Evolutionary conservation across 108 stramenopile species (phyloP).

Genomic region (Skeletonema grethae): DNA sequence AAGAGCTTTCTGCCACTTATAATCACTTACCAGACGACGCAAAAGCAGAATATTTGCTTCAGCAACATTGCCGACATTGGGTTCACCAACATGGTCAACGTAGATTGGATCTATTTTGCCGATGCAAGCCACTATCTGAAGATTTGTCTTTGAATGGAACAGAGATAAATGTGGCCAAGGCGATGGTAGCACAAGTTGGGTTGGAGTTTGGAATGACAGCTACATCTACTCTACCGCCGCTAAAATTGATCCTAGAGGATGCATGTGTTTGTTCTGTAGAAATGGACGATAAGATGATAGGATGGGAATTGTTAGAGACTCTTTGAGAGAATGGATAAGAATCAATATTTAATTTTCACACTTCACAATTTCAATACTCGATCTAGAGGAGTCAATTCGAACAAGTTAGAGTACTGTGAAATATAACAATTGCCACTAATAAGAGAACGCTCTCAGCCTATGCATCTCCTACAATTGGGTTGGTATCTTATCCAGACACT

Average conservation of each 20-base stretch:
- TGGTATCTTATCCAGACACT: too few species aligned
- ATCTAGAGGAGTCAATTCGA: too few species aligned
- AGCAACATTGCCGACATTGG: conserved; percentile 69
- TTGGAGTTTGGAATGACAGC: conserved; percentile 44
- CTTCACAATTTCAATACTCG: too few species aligned
- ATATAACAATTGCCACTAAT: too few species aligned
- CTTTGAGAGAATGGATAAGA: too few species aligned
- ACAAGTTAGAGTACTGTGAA: too few species aligned
- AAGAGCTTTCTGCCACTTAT: conserved; percentile 12
- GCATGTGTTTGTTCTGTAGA: conserved; percentile 40
- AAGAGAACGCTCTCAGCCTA: too few species aligned
- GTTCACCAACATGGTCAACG: conserved; percentile 54
- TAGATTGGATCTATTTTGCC: conserved; percentile 60
- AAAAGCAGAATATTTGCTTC: conserved; percentile 68
- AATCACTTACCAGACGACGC: conserved; percentile 40
- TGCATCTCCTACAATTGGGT: too few species aligned
- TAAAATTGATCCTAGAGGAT: conserved; percentile 77
- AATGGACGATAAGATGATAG: conserved; percentile 16
- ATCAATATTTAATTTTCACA: too few species aligned
- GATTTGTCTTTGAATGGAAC: conserved; percentile 66
- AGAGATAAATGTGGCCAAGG: conserved; percentile 56
- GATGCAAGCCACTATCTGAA: conserved; percentile 76
- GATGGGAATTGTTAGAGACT: conserved; percentile 27
- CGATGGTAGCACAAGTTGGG: conserved; percentile 24
- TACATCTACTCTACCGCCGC: conserved; percentile 62